Conservation (phyloP, 352 stramenopile species). For the Globisporangium okanoganense region DNA sequence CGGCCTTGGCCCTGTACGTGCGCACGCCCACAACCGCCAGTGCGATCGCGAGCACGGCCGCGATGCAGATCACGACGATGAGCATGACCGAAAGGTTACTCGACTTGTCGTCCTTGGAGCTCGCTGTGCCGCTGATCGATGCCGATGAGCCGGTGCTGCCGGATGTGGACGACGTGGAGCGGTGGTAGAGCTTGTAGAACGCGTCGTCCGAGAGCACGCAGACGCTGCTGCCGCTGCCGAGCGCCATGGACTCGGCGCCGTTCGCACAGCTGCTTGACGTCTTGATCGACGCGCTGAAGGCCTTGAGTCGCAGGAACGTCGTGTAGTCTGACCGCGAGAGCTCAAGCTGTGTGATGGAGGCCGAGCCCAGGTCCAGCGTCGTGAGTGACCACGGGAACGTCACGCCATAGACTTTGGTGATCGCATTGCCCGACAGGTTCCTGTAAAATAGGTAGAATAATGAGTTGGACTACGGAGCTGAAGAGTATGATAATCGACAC, state of each 20-base stretch:
- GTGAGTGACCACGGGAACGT: slow-evolving; percentile 49
- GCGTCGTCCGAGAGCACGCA: slow-evolving; percentile 67
- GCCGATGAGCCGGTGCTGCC: slow-evolving; percentile 19
- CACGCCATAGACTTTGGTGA: slow-evolving; percentile 50
- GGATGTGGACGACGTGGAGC: neutral
- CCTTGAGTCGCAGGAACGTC: slow-evolving; percentile 42
- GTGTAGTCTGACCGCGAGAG: slow-evolving; percentile 60
- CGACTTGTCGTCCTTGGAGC: slow-evolving; percentile 9
- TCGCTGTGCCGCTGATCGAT: slow-evolving; percentile 22
- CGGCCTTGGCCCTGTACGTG: slow-evolving; percentile 35
- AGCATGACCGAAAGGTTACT: slow-evolving; percentile 42
- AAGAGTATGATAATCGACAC: neutral
- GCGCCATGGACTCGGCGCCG: slow-evolving; percentile 35
- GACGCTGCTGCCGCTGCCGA: slow-evolving; percentile 30
- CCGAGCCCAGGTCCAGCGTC: slow-evolving; percentile 39
- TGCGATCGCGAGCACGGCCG: slow-evolving; percentile 40
- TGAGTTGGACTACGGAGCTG: neutral
- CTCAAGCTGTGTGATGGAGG: slow-evolving; percentile 62
- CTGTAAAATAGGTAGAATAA: slow-evolving; percentile 1
- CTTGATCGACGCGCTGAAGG: slow-evolving; percentile 36
- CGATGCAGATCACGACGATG: slow-evolving; percentile 53
- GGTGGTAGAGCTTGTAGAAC: slow-evolving; percentile 47
- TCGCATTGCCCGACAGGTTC: slow-evolving; percentile 57
- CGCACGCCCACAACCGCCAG: slow-evolving; percentile 52
- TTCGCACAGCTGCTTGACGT: slow-evolving; percentile 40